Conservation (phyloP, 2,329 filamentous ascomycete genomes). For the Venturia asperata region DNA sequence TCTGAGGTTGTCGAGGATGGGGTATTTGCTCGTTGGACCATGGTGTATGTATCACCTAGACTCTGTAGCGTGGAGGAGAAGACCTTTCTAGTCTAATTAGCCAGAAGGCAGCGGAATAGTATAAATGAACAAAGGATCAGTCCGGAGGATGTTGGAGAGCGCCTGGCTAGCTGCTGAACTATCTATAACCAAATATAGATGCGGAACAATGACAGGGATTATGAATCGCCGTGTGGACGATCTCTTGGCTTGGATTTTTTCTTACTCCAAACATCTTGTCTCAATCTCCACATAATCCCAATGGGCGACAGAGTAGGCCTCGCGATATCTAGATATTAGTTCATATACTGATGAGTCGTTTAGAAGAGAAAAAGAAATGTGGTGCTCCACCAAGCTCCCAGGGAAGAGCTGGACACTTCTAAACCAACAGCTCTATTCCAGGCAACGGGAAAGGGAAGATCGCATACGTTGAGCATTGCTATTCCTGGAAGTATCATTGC, state of each 20-base stretch:
- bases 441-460: conserved; percentile 52
- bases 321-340: background rate
- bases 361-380: conserved; percentile 20
- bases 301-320: conserved; percentile 2
- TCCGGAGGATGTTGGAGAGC: background rate
- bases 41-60: background rate
- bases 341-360: background rate
- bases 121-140: background rate
- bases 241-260: background rate
- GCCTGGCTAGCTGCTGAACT: background rate
- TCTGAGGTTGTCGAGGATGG: background rate
- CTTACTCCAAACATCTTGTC: background rate
- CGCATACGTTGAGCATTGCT: conserved; percentile 70
- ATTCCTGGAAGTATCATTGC: conserved; percentile 70
- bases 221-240: background rate
- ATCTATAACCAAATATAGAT: background rate
- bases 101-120: background rate
- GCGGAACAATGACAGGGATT: background rate
- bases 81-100: background rate
- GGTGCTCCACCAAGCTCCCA: conserved; percentile 18
- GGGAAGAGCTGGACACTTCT: conserved; percentile 44
- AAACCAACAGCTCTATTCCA: conserved; percentile 64
- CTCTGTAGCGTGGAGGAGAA: background rate
- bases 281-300: background rate
- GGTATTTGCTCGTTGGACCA: background rate